Percentiles rank a stretch among this genome's conserved stretches.
Evolutionary conservation across 176 grass and related monocot genomes (phyloP).

Genomic region (Themeda triandra): DNA sequence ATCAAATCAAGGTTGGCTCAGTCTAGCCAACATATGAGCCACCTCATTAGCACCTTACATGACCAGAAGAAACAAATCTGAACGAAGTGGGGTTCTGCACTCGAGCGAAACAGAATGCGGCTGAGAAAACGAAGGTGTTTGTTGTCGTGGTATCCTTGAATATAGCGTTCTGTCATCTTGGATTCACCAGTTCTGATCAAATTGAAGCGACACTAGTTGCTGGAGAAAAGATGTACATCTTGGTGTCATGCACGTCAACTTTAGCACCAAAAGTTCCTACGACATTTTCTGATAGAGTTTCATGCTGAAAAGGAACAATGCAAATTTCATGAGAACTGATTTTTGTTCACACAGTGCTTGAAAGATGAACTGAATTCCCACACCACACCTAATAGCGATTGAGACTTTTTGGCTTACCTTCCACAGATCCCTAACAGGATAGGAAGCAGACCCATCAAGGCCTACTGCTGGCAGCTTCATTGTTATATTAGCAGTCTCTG

Average conservation of each 20-base stretch:
- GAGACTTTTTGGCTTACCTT: constrained; percentile 33
- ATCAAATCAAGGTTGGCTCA: no score
- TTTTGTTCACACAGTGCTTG: not conserved
- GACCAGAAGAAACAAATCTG: not conserved
- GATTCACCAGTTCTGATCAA: constrained; percentile 7
- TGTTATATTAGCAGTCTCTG: constrained; percentile 53
- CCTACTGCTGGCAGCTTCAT: constrained; percentile 55
- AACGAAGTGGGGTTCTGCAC: not conserved
- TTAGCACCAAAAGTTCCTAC: constrained; percentile 49
- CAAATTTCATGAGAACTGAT: not conserved
- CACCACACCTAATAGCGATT: not conserved
- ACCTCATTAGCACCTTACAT: not conserved
- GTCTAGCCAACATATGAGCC: not conserved
- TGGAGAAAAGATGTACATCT: constrained; percentile 64
- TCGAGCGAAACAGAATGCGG: not conserved
- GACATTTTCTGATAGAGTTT: constrained; percentile 43
- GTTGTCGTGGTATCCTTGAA: not conserved
- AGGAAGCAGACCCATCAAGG: constrained; percentile 44
- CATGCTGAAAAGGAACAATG: constrained; percentile 52
- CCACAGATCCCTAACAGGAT: constrained; percentile 84
- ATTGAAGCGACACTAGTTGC: constrained; percentile 19
- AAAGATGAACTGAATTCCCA: not conserved
- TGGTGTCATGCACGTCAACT: constrained; percentile 70
- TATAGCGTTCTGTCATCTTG: not conserved
- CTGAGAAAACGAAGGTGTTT: not conserved